Evolutionary conservation across 805 yeast genomes (phyloP).

Genomic region (Lipomyces spencermartinsiae): DNA sequence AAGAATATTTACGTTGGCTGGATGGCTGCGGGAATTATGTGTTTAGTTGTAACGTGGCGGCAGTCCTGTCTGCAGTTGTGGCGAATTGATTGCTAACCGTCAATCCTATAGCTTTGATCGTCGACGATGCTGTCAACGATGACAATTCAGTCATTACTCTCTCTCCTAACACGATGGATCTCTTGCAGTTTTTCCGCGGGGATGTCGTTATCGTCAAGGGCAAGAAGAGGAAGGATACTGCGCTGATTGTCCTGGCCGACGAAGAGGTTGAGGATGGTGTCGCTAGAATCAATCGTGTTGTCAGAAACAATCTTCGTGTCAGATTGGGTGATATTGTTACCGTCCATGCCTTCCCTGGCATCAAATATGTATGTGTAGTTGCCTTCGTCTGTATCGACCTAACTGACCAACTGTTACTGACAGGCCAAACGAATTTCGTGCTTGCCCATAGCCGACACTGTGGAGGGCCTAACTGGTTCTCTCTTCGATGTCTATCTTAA

Average conservation of each 20-base stretch:
- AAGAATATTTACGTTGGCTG: not conserved
- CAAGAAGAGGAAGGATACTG: constrained; percentile 97
- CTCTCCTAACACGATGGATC: constrained; percentile 94
- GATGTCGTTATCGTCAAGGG: constrained; percentile 98
- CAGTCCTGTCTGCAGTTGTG: not conserved
- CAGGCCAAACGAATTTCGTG: constrained; percentile 88
- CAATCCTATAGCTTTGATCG: constrained; percentile 63
- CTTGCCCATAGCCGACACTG: constrained; percentile 96
- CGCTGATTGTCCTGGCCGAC: constrained; percentile 91
- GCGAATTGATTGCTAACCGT: not conserved
- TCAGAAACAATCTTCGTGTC: constrained; percentile 91
- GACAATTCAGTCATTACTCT: constrained; percentile 96
- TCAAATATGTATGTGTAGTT: constrained; percentile 65
- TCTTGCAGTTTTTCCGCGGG: constrained; percentile 93
- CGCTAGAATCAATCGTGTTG: constrained; percentile 92
- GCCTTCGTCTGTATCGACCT: not conserved
- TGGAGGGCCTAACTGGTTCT: constrained; percentile 97
- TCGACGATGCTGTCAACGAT: constrained; percentile 96
- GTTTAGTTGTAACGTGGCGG: not conserved
- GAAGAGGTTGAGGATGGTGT: constrained; percentile 97
- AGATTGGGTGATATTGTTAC: constrained; percentile 92
- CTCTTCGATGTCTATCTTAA: constrained; percentile 93
- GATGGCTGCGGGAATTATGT: not conserved
- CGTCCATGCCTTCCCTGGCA: constrained; percentile 95
- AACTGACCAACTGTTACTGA: not conserved